phyloP scores from a whole-genome alignment of 2,329 filamentous ascomycete species.

The Pestalotiopsis sp. region DNA sequence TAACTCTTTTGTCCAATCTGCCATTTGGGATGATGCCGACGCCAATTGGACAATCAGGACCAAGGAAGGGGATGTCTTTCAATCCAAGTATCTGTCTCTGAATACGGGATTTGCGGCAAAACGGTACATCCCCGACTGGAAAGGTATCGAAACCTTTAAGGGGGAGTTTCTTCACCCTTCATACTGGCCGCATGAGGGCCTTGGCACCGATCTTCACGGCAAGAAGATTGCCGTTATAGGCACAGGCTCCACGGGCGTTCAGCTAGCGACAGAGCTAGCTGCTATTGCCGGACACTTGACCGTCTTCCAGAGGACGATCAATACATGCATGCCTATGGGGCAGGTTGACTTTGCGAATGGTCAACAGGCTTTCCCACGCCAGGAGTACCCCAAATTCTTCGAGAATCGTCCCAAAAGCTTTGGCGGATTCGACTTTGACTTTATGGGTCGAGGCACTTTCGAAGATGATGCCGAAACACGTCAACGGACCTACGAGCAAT shows the following conservation, averaged over 20 bases:
- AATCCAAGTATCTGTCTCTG: conserved; percentile 28
- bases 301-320: conserved; percentile 30
- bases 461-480: conserved; percentile 47
- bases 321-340: conserved; percentile 28
- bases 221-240: conserved; percentile 34
- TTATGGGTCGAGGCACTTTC: conserved; percentile 54
- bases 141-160: conserved; percentile 34
- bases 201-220: conserved; percentile 36
- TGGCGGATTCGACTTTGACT: conserved; percentile 61
- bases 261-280: conserved; percentile 31
- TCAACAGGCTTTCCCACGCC: conserved; percentile 39
- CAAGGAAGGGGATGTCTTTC: conserved; percentile 23
- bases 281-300: conserved; percentile 23
- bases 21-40: conserved; percentile 38
- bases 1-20: conserved; percentile 42
- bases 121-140: conserved; percentile 40
- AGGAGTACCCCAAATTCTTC: conserved; percentile 54
- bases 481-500: conserved; percentile 31
- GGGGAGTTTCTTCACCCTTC: conserved; percentile 30
- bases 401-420: conserved; percentile 53
- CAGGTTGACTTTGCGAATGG: conserved; percentile 30
- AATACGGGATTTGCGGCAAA: conserved; percentile 36
- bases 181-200: conserved; percentile 26
- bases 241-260: conserved; percentile 33
- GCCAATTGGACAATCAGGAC: conserved; percentile 40